Percentiles rank a stretch among this genome's conserved stretches.
These are phyloP conservation scores for Pseudoturritis turrita DNA, from an alignment of 345 rosid species.

Conservation along the genomic window DNA sequence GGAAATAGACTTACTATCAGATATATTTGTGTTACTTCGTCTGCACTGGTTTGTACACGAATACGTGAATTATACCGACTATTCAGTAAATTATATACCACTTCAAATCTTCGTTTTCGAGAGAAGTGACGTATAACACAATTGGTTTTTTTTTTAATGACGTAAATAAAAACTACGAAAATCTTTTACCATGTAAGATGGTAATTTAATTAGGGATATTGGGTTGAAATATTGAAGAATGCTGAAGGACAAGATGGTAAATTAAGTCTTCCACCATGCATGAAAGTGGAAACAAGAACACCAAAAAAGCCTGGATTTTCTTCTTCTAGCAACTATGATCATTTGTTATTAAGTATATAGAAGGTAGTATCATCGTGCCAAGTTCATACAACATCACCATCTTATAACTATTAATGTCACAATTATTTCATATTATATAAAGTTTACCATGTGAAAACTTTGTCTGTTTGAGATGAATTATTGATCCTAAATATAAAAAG, in stretches of 20 bases:
- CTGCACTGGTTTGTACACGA: too few relatives aligned
- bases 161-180: too few relatives aligned
- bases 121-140: neutral
- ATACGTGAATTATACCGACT: too few relatives aligned
- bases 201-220: neutral
- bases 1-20: too few relatives aligned
- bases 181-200: too few relatives aligned
- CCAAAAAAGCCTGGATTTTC: neutral
- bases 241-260: neutral
- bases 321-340: conserved; percentile 6
- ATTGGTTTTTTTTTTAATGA: too few relatives aligned
- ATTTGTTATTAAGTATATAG: neutral
- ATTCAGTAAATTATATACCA: too few relatives aligned
- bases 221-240: neutral
- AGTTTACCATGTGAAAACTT: conserved; percentile 5
- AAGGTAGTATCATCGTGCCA: conserved; percentile 14
- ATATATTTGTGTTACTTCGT: too few relatives aligned
- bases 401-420: neutral
- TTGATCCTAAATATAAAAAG: neutral
- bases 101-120: too few relatives aligned
- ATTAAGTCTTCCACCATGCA: neutral
- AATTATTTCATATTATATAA: neutral
- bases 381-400: conserved; percentile 8
- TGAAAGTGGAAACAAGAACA: neutral
- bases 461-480: neutral